Base-by-base conservation (phyloP, 1,139 yeast genomes). In the Geotrichum carabidarum region DNA sequence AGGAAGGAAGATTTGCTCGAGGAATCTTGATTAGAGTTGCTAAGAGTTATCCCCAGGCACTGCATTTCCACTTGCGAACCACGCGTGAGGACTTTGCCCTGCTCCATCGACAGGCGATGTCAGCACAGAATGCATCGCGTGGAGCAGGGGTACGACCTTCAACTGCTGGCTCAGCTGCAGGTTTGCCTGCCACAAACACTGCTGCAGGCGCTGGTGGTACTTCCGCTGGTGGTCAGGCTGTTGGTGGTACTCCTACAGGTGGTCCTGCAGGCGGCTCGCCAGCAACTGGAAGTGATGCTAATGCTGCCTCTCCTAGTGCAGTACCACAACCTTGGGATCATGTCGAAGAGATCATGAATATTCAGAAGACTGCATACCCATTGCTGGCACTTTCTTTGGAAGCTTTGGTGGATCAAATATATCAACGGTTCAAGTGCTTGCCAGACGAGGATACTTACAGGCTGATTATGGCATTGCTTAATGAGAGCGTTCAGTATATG, bases 371-470 rank as follows among this genome's bases (percentile, higher is more conserved):
- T 0, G 97, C 98, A 0, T 93, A 91, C 69, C 99, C 99, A 8
- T 74, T 94, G 54, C 74, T 94, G 59, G 96, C 99, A 0, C 78
- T 94, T 55, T 90, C 98, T 0, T 76, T 94, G 60, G 99, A 94
- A 70, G 89, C 98, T 0, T 74, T 94, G 59, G 97, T 93, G 48
- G 99, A 94, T 65, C 99, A 94, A 73, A 87, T 94, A 55, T 86
- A 86, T 66, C 96, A 90, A 67, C 77, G 98, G 55, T 93, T 94
- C 76, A 94, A 93, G 72, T 85, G 96, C 50, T 86, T 89, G 51
- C 90, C 95, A 0, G 99, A 94, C 69, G 99, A 93, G 65, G 99
- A 94, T 70, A 94, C 97, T 0, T 94, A 93, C 69, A 77, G 99
- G 62, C 77, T 94, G 57, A 91, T 95, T 51, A 90, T 90, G 59